Evolutionary conservation across 495 filamentous ascomycete species (phyloP).

Genomic region (Poronia punctata): DNA sequence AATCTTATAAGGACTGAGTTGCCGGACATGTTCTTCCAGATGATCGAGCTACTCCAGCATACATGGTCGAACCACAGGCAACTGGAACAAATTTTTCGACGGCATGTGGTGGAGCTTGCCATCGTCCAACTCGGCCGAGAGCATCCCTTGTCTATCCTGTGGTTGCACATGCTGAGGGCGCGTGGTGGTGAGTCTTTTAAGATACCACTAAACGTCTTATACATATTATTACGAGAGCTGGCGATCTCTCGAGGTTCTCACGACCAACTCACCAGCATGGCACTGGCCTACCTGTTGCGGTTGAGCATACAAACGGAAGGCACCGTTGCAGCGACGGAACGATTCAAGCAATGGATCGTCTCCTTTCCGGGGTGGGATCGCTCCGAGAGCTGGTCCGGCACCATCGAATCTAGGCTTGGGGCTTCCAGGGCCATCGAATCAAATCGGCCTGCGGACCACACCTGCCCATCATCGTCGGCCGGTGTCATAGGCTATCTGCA

Average conservation of each 20-base stretch:
- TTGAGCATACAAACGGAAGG: conserved; percentile 9
- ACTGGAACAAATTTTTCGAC: conserved; percentile 6
- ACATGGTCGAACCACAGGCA: conserved; percentile 9
- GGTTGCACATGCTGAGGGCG: conserved; percentile 7
- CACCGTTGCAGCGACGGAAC: conserved; percentile 1
- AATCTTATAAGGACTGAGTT: conserved; percentile 7
- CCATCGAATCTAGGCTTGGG: conserved; percentile 1
- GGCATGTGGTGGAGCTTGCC: conserved; percentile 10
- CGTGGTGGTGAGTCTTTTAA: not conserved
- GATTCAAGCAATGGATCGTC: conserved; percentile 6
- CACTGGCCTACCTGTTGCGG: conserved; percentile 7
- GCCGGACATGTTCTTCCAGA: conserved; percentile 13
- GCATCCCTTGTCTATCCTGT: conserved; percentile 9
- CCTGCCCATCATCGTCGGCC: not conserved
- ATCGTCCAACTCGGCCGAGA: conserved; percentile 8
- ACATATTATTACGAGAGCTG: conserved; percentile 7
- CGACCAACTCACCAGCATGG: conserved; percentile 6
- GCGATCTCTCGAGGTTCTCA: conserved; percentile 3
- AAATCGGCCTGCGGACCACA: not conserved
- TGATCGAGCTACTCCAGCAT: conserved; percentile 12
- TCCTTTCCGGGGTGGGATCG: conserved; percentile 6
- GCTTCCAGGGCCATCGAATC: not conserved
- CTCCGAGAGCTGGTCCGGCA: not conserved
- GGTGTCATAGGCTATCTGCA: conserved; percentile 2
- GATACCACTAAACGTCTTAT: conserved; percentile 2